phyloP scores from a whole-genome alignment of 1,284 basidiomycete species.

The Cryptococcus maquisensis region DNA sequence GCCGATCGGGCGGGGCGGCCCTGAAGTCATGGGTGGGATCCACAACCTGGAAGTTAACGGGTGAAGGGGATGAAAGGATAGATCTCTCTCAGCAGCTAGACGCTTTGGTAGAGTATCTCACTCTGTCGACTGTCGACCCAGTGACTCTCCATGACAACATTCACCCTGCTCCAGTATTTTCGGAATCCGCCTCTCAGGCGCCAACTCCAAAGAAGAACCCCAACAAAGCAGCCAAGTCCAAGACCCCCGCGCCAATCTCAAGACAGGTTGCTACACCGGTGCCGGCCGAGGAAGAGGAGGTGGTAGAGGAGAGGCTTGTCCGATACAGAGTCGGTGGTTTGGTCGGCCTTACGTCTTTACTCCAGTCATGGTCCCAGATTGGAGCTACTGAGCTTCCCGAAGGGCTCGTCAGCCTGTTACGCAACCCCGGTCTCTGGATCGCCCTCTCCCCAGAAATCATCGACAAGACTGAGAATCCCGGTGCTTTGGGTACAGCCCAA shows the following conservation, averaged over 20 bases:
- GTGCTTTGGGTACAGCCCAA: constrained; percentile 19
- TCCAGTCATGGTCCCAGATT: constrained; percentile 24
- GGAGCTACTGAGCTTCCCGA: constrained; percentile 20
- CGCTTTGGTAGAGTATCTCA: constrained; percentile 42
- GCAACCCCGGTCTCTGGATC: constrained; percentile 38
- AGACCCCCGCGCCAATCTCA: constrained; percentile 11
- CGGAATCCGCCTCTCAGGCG: constrained; percentile 9
- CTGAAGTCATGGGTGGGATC: constrained; percentile 35
- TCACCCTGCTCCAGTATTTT: constrained; percentile 56
- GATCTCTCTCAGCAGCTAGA: constrained; percentile 47
- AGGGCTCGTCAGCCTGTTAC: constrained; percentile 27
- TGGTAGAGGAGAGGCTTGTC: constrained; percentile 62
- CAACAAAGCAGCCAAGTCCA: constrained; percentile 18
- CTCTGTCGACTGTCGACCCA: constrained; percentile 61
- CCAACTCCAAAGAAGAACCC: constrained; percentile 18
- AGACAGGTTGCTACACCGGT: constrained; percentile 7
- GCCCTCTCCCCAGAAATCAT: constrained; percentile 19
- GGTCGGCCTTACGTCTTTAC: constrained; percentile 60
- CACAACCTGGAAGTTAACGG: constrained; percentile 13
- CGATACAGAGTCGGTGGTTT: constrained; percentile 68
- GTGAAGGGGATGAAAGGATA: constrained; percentile 31
- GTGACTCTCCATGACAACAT: constrained; percentile 61
- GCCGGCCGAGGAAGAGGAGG: constrained; percentile 26
- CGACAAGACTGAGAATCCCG: constrained; percentile 4
- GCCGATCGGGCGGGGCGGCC: constrained; percentile 34